Conservation (phyloP, 164 flowering plant genomes). For the Annona cherimola region DNA sequence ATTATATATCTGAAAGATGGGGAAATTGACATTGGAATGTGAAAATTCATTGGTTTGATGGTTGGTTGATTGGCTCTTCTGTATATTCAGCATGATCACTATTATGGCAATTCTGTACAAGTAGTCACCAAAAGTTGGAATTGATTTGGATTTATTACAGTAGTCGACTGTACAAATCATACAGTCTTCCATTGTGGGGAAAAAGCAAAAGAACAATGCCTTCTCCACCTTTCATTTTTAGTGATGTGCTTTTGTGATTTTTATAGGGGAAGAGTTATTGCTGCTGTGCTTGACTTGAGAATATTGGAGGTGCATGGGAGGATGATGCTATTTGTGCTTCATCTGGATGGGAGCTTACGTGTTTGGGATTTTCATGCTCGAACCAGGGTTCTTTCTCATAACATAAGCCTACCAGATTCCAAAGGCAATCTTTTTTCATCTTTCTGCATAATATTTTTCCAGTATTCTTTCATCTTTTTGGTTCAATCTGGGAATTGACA, state of each 20-base stretch:
- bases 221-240: background rate
- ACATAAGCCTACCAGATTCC: conserved; percentile 25
- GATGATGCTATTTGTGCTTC: conserved; percentile 60
- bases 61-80: background rate
- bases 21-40: background rate
- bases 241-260: background rate
- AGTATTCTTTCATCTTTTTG: background rate
- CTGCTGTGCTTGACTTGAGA: conserved; percentile 52
- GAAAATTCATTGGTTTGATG: background rate
- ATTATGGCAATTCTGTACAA: background rate
- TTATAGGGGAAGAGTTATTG: conserved; percentile 50
- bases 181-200: background rate
- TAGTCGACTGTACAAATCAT: background rate
- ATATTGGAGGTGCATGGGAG: conserved; percentile 41
- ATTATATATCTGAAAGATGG: background rate
- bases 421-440: conserved; percentile 39
- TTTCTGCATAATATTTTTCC: background rate
- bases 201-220: background rate
- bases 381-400: conserved; percentile 47
- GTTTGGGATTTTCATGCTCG: conserved; percentile 69
- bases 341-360: conserved; percentile 68
- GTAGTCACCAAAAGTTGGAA: background rate
- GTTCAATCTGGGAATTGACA: background rate
- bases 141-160: no score
- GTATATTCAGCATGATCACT: background rate